phyloP scores from a whole-genome alignment of 768 basidiomycete species.

The Cystofilobasidium capitatum region DNA sequence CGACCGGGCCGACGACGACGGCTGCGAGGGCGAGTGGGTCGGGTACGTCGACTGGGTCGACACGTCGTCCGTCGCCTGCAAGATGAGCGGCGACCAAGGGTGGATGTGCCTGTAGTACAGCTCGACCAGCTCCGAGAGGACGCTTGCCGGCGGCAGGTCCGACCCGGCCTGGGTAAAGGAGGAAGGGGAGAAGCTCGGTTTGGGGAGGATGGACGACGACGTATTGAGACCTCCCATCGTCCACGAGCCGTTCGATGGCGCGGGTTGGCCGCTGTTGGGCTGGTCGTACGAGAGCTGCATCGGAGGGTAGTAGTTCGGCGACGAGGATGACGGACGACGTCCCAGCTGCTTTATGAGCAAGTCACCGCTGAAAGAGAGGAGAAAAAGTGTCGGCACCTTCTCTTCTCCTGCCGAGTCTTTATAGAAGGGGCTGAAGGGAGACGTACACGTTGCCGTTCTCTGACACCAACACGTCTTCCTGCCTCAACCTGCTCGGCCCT shows the following conservation, averaged over 20 bases:
- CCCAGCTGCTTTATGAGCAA: background rate
- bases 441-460: background rate
- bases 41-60: background rate
- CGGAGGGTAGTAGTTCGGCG: background rate
- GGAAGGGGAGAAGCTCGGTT: background rate
- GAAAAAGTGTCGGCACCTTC: background rate
- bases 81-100: conserved; percentile 12
- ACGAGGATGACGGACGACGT: background rate
- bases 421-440: background rate
- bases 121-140: conserved; percentile 16
- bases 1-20: conserved; percentile 4
- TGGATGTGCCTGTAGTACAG: conserved; percentile 22
- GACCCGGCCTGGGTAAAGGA: background rate
- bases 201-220: background rate
- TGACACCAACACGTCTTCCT: background rate
- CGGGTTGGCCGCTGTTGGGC: background rate
- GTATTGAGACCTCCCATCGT: background rate
- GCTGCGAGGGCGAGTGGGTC: background rate
- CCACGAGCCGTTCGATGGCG: background rate
- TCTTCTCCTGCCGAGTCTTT: no score
- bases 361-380: background rate
- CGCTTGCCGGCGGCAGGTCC: conserved; percentile 14
- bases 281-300: background rate
- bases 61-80: background rate
- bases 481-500: background rate